phyloP scores from a whole-genome alignment of 2,329 filamentous ascomycete genomes.

The Corniculantispora saksenae region DNA sequence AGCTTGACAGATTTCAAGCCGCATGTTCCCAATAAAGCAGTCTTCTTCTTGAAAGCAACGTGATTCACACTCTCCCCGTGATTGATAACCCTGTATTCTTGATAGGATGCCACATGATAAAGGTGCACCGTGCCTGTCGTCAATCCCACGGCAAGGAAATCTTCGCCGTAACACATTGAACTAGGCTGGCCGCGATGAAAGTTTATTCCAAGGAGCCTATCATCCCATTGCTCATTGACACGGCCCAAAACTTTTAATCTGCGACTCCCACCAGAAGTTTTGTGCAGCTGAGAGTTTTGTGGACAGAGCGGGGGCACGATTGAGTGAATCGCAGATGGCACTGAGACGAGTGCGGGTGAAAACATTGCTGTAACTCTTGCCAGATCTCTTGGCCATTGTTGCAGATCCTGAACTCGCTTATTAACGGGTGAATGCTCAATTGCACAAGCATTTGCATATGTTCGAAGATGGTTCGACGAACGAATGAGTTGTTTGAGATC shows the following conservation, averaged over 20 bases:
- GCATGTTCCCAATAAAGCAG: conserved; percentile 33
- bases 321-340: conserved; percentile 34
- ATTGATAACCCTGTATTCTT: conserved; percentile 29
- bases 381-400: conserved; percentile 34
- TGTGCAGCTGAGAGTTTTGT: conserved; percentile 28
- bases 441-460: neutral
- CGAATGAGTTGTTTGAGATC: conserved; percentile 9
- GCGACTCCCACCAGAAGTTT: conserved; percentile 15
- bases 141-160: conserved; percentile 31
- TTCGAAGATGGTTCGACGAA: neutral
- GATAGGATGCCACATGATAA: conserved; percentile 29
- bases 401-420: conserved; percentile 21
- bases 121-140: conserved; percentile 26
- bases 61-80: conserved; percentile 34
- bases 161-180: conserved; percentile 29
- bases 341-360: conserved; percentile 28
- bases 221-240: conserved; percentile 31
- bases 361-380: conserved; percentile 34
- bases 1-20: conserved; percentile 30
- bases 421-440: neutral
- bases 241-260: conserved; percentile 29
- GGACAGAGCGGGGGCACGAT: conserved; percentile 36
- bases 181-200: conserved; percentile 28
- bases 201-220: conserved; percentile 32
- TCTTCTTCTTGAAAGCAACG: conserved; percentile 32